These are phyloP conservation scores for Coleophoma crateriformis DNA, from an alignment of 2,329 filamentous ascomycete genomes.

Conservation along the genomic window DNA sequence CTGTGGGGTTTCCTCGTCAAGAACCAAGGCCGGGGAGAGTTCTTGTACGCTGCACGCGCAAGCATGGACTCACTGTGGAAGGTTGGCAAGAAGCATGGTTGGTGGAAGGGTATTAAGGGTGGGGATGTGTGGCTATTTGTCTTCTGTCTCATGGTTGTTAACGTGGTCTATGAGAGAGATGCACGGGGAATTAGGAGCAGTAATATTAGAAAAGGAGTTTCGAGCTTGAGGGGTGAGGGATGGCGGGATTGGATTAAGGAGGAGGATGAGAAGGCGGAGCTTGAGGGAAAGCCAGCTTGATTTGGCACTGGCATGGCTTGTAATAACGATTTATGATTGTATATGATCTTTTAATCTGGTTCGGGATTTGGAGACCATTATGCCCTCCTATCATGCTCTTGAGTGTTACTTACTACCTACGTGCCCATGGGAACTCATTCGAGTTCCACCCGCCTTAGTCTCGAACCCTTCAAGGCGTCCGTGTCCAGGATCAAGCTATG, in stretches of 20 bases:
- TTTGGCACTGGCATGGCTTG: too few relatives aligned
- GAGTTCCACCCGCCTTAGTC: too few relatives aligned
- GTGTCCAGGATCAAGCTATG: too few relatives aligned
- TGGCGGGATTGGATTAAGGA: slow-evolving; percentile 16
- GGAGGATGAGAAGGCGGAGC: slow-evolving; percentile 14
- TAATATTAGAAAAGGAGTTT: slow-evolving; percentile 18
- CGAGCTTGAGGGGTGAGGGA: slow-evolving; percentile 23
- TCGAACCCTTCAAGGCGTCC: too few relatives aligned
- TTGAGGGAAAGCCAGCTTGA: slow-evolving; percentile 2
- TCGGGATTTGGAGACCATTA: too few relatives aligned
- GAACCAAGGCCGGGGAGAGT: slow-evolving; percentile 58
- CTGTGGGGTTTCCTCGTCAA: slow-evolving; percentile 78
- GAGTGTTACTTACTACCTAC: too few relatives aligned
- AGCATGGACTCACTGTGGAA: slow-evolving; percentile 85
- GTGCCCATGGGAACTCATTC: too few relatives aligned
- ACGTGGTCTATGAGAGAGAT: slow-evolving; percentile 47
- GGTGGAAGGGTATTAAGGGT: slow-evolving; percentile 78
- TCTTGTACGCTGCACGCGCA: slow-evolving; percentile 73
- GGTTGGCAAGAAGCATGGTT: slow-evolving; percentile 82
- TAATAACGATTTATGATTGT: too few relatives aligned
- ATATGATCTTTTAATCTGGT: too few relatives aligned
- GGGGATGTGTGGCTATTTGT: slow-evolving; percentile 86
- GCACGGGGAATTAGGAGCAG: slow-evolving; percentile 16
- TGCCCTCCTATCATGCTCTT: too few relatives aligned
- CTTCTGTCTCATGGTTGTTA: slow-evolving; percentile 69